Percentiles rank a stretch among this genome's conserved stretches.
phyloP scores from a whole-genome alignment of 2,329 filamentous ascomycete genomes.

The Fonsecaea erecta region DNA sequence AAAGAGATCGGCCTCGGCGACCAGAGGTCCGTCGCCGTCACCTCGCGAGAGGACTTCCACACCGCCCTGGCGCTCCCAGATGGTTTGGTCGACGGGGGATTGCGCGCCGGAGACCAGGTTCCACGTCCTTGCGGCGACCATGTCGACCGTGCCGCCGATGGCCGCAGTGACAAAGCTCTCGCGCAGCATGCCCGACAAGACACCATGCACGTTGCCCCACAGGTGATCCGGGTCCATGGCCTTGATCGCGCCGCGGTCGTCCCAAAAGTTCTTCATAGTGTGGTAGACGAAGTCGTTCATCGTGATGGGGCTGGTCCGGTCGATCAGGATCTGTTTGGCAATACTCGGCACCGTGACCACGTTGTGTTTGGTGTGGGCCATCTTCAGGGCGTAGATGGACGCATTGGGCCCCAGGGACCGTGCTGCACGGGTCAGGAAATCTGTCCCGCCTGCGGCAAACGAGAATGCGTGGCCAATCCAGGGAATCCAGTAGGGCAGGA shows the following conservation, averaged over 20 bases:
- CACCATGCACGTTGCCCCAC: conserved; percentile 46
- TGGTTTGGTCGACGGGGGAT: conserved; percentile 64
- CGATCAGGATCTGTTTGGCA: conserved; percentile 47
- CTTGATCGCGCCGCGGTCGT: conserved; percentile 46
- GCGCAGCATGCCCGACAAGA: conserved; percentile 49
- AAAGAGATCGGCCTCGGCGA: conserved; percentile 59
- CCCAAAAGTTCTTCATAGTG: conserved; percentile 50
- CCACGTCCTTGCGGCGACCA: conserved; percentile 54
- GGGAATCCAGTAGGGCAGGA: conserved; percentile 65
- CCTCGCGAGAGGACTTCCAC: conserved; percentile 48
- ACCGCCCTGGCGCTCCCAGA: conserved; percentile 63
- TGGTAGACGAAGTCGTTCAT: conserved; percentile 42
- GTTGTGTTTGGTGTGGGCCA: conserved; percentile 54
- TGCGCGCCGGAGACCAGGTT: conserved; percentile 64
- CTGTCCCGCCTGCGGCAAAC: conserved; percentile 43
- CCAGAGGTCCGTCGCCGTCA: conserved; percentile 38
- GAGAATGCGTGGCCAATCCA: conserved; percentile 59
- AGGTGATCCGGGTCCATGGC: conserved; percentile 44
- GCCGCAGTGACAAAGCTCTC: conserved; percentile 52
- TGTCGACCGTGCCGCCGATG: conserved; percentile 42
- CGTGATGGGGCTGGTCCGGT: conserved; percentile 38
- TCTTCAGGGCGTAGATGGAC: conserved; percentile 23
- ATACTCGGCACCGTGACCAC: conserved; percentile 57
- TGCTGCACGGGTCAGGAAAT: conserved; percentile 18
- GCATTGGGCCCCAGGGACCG: conserved; percentile 32